phyloP scores from a whole-genome alignment of 2,329 filamentous ascomycete genomes.

The Fusarium nodosum region DNA sequence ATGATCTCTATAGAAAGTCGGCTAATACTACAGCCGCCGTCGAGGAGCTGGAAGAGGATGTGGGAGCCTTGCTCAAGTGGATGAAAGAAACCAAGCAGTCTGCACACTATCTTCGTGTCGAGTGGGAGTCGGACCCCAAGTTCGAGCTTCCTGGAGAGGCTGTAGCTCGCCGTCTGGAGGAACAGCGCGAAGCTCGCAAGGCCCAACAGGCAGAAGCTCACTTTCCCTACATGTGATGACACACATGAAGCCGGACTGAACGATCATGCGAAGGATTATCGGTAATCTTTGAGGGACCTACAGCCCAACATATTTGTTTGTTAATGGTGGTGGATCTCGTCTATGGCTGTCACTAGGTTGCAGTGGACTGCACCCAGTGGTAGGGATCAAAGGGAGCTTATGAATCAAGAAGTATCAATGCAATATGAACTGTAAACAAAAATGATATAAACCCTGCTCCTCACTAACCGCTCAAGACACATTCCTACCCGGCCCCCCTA shows the following conservation, averaged over 20 bases:
- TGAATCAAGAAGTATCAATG: background rate
- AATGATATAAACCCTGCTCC: background rate
- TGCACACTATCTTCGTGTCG: no score
- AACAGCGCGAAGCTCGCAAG: conserved; percentile 69
- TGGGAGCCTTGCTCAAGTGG: background rate
- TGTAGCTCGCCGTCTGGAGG: conserved; percentile 68
- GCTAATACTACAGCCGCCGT: background rate
- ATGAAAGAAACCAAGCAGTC: no score
- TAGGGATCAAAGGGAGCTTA: background rate
- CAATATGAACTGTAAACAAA: background rate
- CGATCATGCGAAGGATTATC: background rate
- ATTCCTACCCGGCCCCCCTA: conserved; percentile 14
- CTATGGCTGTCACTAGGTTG: background rate
- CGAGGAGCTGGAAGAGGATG: background rate
- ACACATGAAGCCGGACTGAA: no score
- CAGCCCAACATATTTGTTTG: background rate
- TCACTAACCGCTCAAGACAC: background rate
- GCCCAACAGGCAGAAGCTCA: conserved; percentile 55
- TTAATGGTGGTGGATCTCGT: background rate
- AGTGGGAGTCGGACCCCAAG: conserved; percentile 52
- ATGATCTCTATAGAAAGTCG: background rate
- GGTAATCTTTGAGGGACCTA: background rate
- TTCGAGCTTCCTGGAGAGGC: conserved; percentile 76
- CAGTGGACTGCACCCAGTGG: background rate
- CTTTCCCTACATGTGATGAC: no score